Conservation (phyloP, 169 alveolate species). For the Eimeria mitis region DNA sequence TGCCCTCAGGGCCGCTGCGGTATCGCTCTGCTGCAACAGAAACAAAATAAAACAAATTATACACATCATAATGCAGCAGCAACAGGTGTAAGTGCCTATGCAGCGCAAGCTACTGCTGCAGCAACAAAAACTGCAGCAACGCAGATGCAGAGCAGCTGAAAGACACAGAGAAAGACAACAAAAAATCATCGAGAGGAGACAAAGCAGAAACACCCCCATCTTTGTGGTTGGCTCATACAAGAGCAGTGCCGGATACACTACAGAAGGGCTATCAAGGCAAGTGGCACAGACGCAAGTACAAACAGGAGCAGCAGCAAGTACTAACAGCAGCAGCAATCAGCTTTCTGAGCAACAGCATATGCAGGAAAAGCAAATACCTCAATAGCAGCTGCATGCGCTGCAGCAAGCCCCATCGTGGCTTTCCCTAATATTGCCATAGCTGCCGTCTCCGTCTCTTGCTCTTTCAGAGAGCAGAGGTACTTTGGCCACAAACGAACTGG, state of each 20-base stretch:
- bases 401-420: slow-evolving; percentile 50
- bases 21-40: slow-evolving; percentile 39
- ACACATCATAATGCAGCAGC: neutral
- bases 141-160: too few species aligned
- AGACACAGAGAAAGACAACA: too few species aligned
- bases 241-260: neutral
- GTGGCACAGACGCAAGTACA: neutral
- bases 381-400: slow-evolving; percentile 33
- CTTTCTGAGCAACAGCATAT: neutral
- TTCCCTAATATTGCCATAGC: slow-evolving; percentile 32
- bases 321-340: neutral
- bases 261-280: neutral
- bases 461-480: neutral
- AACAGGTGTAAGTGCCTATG: neutral
- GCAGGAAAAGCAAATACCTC: neutral
- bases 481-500: neutral
- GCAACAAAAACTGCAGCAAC: neutral
- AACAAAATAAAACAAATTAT: neutral
- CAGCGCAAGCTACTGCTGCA: neutral
- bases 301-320: neutral
- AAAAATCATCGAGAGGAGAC: too few species aligned
- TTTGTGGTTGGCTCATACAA: neutral
- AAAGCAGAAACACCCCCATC: too few species aligned
- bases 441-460: slow-evolving; percentile 34
- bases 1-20: slow-evolving; percentile 12